Evolutionary conservation across 139 green algal genomes (phyloP), one percentile per base, ranked within the genome.

Genomic region (Astrephomene gubernaculifera): DNA sequence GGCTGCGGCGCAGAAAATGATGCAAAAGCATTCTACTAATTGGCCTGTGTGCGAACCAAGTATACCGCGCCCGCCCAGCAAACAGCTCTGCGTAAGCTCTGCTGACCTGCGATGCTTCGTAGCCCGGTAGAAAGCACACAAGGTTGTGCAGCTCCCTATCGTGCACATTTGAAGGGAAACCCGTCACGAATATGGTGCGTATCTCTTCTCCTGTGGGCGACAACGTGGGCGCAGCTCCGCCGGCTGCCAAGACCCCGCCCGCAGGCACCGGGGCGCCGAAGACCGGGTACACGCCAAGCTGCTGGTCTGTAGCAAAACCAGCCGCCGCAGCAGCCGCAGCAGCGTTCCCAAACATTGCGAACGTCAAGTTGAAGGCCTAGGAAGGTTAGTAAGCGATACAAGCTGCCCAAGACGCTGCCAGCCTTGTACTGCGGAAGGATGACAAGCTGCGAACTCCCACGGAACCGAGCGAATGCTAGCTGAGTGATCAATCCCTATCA

Each of bases 101-200:
- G 49, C 49, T 57, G 29, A 70, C 92, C 87, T 97, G 94, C 0
- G 80, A 93, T 27, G 94, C 93, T 87, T 98, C 93, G 79, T 97
- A 98, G 49, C 95, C 96, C 4, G 96, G 95, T 36, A 98, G 81
- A 83, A 98, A 99, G 14, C 95, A 89, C 21, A 97, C 87, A 64
- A 99, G 80, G 89, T 98, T 99, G 72, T 97, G 96, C 29, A 98
- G 91, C 89, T 98, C 96, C 0, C 96, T 83, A 71, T 98, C 96
- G 69, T 93, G 95, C 24, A 98, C 89, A 68, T 99, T 94, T 0
- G 83, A 44, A 0, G 96, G 96, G 69, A 98, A 99, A 6, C 96
- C 96, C 0, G 94, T 93, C n/a, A 98, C 81, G 65, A 97, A 98
- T 35, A 98, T 90, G 1, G 79, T 86, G 9, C 79, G 33, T 41